Conservation (phyloP, 2,329 filamentous ascomycete genomes). For the Aureobasidium sp. region DNA sequence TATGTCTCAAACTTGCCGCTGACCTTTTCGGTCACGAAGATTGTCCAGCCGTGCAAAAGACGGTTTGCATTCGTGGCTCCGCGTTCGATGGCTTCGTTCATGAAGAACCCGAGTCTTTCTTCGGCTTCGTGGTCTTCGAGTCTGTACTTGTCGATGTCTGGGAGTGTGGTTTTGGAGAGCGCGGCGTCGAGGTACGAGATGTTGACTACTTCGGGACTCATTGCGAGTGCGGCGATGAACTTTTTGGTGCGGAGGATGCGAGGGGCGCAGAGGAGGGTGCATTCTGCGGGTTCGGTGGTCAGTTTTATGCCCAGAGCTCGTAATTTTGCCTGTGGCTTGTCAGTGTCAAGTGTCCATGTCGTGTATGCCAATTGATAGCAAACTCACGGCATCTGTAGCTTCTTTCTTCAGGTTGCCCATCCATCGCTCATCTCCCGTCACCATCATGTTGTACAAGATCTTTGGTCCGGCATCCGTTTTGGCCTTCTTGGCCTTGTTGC, state of each 20-base stretch:
- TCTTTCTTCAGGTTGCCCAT: constrained; percentile 65
- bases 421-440: constrained; percentile 84
- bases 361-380: too few relatives aligned
- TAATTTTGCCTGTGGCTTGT: constrained; percentile 59
- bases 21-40: constrained; percentile 79
- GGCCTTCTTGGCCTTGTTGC: constrained; percentile 39
- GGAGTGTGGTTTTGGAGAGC: constrained; percentile 57
- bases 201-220: constrained; percentile 69
- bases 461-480: constrained; percentile 47
- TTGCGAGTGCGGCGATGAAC: constrained; percentile 81
- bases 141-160: constrained; percentile 57
- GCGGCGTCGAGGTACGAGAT: constrained; percentile 73
- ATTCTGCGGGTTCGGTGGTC: constrained; percentile 66
- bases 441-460: constrained; percentile 65
- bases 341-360: too few relatives aligned
- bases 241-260: constrained; percentile 85
- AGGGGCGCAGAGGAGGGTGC: constrained; percentile 83
- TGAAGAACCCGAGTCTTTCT: constrained; percentile 59
- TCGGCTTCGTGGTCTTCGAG: constrained; percentile 70
- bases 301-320: constrained; percentile 77
- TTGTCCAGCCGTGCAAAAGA: constrained; percentile 66
- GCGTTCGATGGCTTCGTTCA: constrained; percentile 60
- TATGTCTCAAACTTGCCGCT: constrained; percentile 78
- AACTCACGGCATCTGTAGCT: constrained; percentile 68
- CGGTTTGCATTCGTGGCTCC: constrained; percentile 70